phyloP scores from a whole-genome alignment of 208 protist species.

The Novymonas esmeraldas region DNA sequence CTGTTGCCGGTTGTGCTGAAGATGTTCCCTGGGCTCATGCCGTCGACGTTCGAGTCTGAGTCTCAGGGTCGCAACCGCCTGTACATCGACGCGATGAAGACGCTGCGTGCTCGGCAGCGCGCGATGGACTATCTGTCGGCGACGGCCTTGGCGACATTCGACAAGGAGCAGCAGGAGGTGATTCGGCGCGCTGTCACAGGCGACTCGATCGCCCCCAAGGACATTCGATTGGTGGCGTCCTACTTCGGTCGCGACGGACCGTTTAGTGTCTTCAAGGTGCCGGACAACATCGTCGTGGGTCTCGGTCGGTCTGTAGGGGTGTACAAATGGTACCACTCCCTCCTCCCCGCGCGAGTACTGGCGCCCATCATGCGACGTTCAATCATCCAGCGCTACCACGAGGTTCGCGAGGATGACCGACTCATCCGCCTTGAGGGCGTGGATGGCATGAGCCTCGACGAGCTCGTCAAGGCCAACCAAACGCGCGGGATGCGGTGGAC shows the following conservation, averaged over 20 bases:
- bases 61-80: slow-evolving; percentile 83
- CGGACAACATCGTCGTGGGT: slow-evolving; percentile 71
- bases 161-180: slow-evolving; percentile 81
- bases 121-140: slow-evolving; percentile 87
- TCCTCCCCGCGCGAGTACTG: slow-evolving; percentile 63
- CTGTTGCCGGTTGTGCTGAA: slow-evolving; percentile 95
- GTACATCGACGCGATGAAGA: slow-evolving; percentile 77
- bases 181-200: slow-evolving; percentile 72
- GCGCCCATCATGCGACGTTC: slow-evolving; percentile 67
- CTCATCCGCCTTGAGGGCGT: slow-evolving; percentile 82
- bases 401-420: slow-evolving; percentile 82
- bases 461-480: slow-evolving; percentile 88
- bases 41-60: slow-evolving; percentile 95
- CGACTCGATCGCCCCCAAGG: slow-evolving; percentile 74
- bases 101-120: slow-evolving; percentile 76
- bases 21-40: slow-evolving; percentile 97
- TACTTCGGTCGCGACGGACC: slow-evolving; percentile 79
- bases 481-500: slow-evolving; percentile 89
- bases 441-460: slow-evolving; percentile 73
- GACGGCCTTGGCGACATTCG: slow-evolving; percentile 82
- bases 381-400: slow-evolving; percentile 81
- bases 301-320: slow-evolving; percentile 74
- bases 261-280: slow-evolving; percentile 86
- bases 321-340: slow-evolving; percentile 75
- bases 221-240: slow-evolving; percentile 78